A percentile compares a stretch with the other conserved stretches of the same genome.
Evolutionary conservation across 2,329 filamentous ascomycete species (phyloP).

Genomic region (Talaromyces sp.): DNA sequence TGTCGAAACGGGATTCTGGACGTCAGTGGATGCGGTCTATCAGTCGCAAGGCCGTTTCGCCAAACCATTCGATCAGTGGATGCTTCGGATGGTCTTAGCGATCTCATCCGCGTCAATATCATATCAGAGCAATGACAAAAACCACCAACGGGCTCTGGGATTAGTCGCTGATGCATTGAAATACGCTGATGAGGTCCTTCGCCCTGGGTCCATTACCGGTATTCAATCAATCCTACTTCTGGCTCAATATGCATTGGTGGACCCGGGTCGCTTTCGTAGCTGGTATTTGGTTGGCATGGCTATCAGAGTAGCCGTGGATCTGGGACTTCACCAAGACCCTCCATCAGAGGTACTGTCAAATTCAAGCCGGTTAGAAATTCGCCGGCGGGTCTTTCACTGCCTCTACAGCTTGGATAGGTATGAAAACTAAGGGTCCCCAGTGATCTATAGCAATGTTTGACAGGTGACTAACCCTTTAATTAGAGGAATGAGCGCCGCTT

Average conservation of each 20-base stretch:
- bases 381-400: conserved; percentile 85
- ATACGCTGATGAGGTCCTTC: conserved; percentile 79
- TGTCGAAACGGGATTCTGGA: conserved; percentile 75
- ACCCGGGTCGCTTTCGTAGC: conserved; percentile 87
- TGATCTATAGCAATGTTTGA: not conserved
- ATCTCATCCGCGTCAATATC: conserved; percentile 78
- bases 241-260: conserved; percentile 85
- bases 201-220: conserved; percentile 79
- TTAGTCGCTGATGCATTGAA: conserved; percentile 69
- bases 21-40: conserved; percentile 80
- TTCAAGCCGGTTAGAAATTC: conserved; percentile 71
- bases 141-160: conserved; percentile 62
- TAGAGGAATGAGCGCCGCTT: conserved; percentile 84
- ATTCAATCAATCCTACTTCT: conserved; percentile 86
- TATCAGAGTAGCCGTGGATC: conserved; percentile 80
- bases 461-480: conserved; percentile 14
- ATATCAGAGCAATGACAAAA: conserved; percentile 64
- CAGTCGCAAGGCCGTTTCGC: conserved; percentile 66
- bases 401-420: conserved; percentile 88
- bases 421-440: conserved; percentile 19
- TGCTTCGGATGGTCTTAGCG: conserved; percentile 85
- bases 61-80: conserved; percentile 74
- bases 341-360: conserved; percentile 69
- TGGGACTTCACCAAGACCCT: conserved; percentile 92
- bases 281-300: conserved; percentile 95